Evolutionary conservation across 495 filamentous ascomycete species (phyloP).

Genomic region (Aspergillus kassunensis): DNA sequence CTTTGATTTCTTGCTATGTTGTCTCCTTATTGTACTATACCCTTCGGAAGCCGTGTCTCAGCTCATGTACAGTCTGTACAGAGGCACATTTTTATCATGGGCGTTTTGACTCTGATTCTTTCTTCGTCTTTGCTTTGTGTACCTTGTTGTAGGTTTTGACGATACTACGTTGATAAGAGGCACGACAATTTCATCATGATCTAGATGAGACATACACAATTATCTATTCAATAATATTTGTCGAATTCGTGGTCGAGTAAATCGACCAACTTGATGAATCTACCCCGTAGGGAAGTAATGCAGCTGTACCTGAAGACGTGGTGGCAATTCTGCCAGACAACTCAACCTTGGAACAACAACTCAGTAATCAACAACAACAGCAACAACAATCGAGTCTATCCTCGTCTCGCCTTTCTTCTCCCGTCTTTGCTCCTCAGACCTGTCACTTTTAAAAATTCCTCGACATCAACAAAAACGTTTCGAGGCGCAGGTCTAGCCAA

Average conservation of each 20-base stretch:
- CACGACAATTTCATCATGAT: neutral
- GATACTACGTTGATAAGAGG: conserved; percentile 5
- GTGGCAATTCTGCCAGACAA: no score
- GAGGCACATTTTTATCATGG: neutral
- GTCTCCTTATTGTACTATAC: conserved; percentile 7
- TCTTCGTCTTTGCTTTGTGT: neutral
- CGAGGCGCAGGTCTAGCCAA: neutral
- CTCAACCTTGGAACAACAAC: neutral
- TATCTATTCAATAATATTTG: neutral
- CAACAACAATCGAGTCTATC: neutral
- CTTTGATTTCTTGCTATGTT: no score
- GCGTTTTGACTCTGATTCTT: no score
- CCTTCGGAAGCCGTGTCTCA: neutral
- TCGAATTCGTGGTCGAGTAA: neutral
- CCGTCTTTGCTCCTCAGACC: neutral
- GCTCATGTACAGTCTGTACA: neutral
- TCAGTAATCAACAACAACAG: neutral
- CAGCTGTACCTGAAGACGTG: neutral
- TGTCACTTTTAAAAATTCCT: neutral
- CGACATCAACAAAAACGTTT: neutral
- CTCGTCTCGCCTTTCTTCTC: neutral
- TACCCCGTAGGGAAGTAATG: neutral
- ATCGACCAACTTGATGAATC: neutral
- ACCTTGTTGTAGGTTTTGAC: conserved; percentile 4
- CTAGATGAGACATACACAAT: neutral